A percentile compares a stretch with the other conserved stretches of the same genome.
Conservation (phyloP, 2,329 filamentous ascomycete species). For the Rutstroemia sydowiana region DNA sequence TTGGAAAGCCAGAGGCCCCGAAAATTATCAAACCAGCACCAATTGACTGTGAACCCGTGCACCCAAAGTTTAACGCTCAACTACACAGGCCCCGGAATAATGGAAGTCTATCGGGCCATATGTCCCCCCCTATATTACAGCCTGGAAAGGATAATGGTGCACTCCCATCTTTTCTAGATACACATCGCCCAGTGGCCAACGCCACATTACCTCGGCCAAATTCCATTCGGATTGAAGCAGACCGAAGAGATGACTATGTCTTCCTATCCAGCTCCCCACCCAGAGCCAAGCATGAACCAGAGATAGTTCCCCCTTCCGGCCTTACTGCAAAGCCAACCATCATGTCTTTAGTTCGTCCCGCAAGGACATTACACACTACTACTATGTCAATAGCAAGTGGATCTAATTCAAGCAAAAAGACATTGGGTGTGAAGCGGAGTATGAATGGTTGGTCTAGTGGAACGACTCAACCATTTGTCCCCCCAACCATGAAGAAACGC, state of each 20-base stretch:
- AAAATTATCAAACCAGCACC: background rate
- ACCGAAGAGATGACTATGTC: slow-evolving; percentile 21
- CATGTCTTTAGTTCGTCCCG: slow-evolving; percentile 21
- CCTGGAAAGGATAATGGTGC: background rate
- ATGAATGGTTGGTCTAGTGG: slow-evolving; percentile 41
- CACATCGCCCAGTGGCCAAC: slow-evolving; percentile 18
- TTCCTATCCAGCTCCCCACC: slow-evolving; percentile 29
- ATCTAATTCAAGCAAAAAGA: slow-evolving; percentile 31
- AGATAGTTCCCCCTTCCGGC: slow-evolving; percentile 4
- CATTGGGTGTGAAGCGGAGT: slow-evolving; percentile 40
- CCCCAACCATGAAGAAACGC: slow-evolving; percentile 21
- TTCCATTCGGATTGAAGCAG: slow-evolving; percentile 9
- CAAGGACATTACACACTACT: slow-evolving; percentile 21
- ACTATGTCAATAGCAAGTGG: slow-evolving; percentile 19
- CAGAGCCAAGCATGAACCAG: slow-evolving; percentile 12
- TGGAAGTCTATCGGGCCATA: background rate
- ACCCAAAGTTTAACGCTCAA: background rate
- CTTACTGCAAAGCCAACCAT: slow-evolving; percentile 18
- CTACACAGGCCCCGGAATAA: slow-evolving; percentile 3
- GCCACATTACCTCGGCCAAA: slow-evolving; percentile 18
- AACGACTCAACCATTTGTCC: slow-evolving; percentile 22
- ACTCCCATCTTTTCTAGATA: slow-evolving; percentile 10
- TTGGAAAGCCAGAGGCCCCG: slow-evolving; percentile 17
- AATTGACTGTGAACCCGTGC: background rate
- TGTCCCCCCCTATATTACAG: background rate